Base-by-base conservation (phyloP, 306 rosid species). In the Gastrolobium villosum region DNA sequence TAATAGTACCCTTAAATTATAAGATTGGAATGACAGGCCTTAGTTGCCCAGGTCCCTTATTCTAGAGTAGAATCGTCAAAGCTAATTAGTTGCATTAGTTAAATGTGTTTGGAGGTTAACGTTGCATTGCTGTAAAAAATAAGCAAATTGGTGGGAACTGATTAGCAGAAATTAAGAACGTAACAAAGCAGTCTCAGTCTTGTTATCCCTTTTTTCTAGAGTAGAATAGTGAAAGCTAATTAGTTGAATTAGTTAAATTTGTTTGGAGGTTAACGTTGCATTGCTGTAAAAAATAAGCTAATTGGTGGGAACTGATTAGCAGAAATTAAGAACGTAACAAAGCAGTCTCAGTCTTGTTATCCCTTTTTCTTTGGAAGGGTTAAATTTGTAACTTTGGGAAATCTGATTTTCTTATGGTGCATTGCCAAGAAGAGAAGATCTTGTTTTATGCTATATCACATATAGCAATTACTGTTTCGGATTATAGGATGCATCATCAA, bases 371-470 rank as follows among this genome's bases (percentile, higher is more conserved):
- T 48, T 37, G 40, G 26, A 35, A 6, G 10, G 30, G 28, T 10
- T 36, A 34, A 49, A 36, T 39, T 57, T 50, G 6, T 40, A 39
- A 52, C 34, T 48, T 52, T 2, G 52, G 52, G 64, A 20, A 26
- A 76, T 11, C 40, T 30, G 41, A 36, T 43, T 20, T 10, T 49
- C 40, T 7, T 49, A 46, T 43, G 1, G 11, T 63, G 70, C 70
- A 41, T 76, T 62, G 7, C 41, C 13, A 34, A 44, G 50, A 63
- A 37, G 14, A 9, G 74, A 40, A 70, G 46, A 65, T 65, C 28
- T 8, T 64, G 10, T 61, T 64, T 52, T 41, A 36, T 70, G 26
- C 74, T 70, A 46, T 78, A 26, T 35, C 43, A 54, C 41, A 53
- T 20, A 8, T 13, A 49, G 15, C 31, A 55, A 64, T 37, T 65